Base-by-base conservation (phyloP, 805 yeast genomes). In the Kluyveromyces siamensis region DNA sequence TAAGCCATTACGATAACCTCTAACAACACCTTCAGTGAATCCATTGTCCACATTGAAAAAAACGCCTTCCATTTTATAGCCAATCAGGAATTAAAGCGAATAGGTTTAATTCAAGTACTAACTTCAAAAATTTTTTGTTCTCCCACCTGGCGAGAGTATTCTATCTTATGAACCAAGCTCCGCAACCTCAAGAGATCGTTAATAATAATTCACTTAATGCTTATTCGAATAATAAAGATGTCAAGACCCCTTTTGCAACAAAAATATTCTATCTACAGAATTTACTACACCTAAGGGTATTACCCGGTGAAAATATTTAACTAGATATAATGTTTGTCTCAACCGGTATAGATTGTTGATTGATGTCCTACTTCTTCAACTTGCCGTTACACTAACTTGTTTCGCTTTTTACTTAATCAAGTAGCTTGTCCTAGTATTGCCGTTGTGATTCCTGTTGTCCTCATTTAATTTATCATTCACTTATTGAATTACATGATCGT, bases 41-140 rank as follows among this genome's bases (percentile, higher is more conserved):
- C 99, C 99, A 66, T 73, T 73, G 63, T 91, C 90, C 53, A 89
- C 75, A 72, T 93, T 93, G 72, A 93, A 93, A 68, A 75, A 88
- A 45, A 91, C 76, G 27, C 97, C 97, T 67, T 93, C 98, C 99
- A 91, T 91, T 47, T 40, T 48, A 14, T 2, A 30, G 35, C 35
- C 35, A 30, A 30, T 13, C 3, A 30, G 14, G 14, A 5, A 30
- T 13, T 8, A 30, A 30, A 30, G 14, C 25, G 35, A 30, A 30
- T 30, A 30, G 14, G 4, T 30, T 5, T 11, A 13, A 11, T 30
- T 7, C 3, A 7, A 30, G 7, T 13, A 30, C 11, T 30, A 10
- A 11, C 11, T 30, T 30, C 35, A 11, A 30, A 30, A 10, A 10
- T 2, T 30, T 30, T 30, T 30, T 8, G 25, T 21, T 21, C 25